Conservation (phyloP, 495 filamentous ascomycete genomes). For the Lasiosphaeria hispida region DNA sequence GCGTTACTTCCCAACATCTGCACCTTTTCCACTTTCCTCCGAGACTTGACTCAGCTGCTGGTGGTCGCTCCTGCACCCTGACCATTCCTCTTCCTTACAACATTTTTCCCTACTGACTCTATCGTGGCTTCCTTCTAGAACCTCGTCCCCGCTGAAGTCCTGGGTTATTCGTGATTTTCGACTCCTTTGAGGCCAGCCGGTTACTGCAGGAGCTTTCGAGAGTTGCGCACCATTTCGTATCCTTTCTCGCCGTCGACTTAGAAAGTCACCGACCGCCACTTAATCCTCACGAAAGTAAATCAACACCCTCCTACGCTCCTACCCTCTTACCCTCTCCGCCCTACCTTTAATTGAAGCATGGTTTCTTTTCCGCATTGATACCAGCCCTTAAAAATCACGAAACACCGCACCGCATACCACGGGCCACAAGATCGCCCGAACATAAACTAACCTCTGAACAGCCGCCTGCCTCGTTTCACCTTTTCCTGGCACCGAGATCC, state of each 20-base stretch:
- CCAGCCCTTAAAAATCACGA: conserved; percentile 26
- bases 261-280: conserved; percentile 28
- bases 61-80: too few relatives aligned
- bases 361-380: conserved; percentile 20
- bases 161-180: conserved; percentile 40
- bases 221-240: conserved; percentile 36
- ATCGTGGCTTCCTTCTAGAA: conserved; percentile 15
- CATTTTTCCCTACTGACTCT: too few relatives aligned
- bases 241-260: conserved; percentile 41
- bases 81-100: conserved; percentile 29
- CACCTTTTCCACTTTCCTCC: not conserved
- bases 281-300: conserved; percentile 5
- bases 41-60: not conserved
- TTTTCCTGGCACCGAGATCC: conserved; percentile 28
- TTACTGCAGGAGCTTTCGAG: conserved; percentile 76
- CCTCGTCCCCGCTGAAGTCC: conserved; percentile 23
- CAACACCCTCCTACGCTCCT: conserved; percentile 8
- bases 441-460: conserved; percentile 30
- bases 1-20: not conserved
- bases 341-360: conserved; percentile 13
- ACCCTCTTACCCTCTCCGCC: conserved; percentile 11
- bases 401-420: conserved; percentile 27
- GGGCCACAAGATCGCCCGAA: conserved; percentile 25
- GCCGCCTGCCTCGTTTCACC: conserved; percentile 35
- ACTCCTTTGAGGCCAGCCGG: conserved; percentile 91